phyloP scores from a whole-genome alignment of 495 filamentous ascomycete species.

The Neurospora sp. region DNA sequence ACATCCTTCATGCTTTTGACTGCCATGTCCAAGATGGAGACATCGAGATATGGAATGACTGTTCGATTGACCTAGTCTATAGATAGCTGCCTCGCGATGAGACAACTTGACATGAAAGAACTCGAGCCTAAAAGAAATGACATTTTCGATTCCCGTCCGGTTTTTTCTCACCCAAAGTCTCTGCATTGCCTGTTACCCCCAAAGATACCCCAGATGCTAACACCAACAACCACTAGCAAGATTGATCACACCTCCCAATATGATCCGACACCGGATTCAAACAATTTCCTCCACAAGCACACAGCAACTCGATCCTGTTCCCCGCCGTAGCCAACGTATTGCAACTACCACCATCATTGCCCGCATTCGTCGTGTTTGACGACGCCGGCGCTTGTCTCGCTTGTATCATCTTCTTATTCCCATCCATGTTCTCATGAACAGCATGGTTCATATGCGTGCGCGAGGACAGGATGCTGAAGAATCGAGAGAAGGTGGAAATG shows the following conservation, averaged over 20 bases:
- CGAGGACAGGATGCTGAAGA: background rate
- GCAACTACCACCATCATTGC: slow-evolving; percentile 2
- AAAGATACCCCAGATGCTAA: background rate
- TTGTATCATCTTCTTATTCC: background rate
- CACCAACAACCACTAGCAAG: slow-evolving; percentile 5
- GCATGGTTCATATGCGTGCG: background rate
- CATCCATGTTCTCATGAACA: background rate
- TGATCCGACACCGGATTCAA: slow-evolving; percentile 23
- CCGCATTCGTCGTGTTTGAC: background rate
- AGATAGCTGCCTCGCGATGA: background rate
- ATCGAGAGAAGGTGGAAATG: background rate
- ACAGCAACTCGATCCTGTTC: slow-evolving; percentile 27
- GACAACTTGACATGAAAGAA: background rate
- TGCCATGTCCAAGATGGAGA: too few species aligned
- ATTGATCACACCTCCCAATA: slow-evolving; percentile 20
- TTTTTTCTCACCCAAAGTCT: background rate
- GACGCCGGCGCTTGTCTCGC: background rate
- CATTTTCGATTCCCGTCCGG: background rate
- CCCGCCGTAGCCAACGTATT: slow-evolving; percentile 6
- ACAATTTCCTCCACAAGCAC: slow-evolving; percentile 28
- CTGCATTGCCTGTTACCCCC: background rate
- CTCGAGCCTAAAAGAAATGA: background rate
- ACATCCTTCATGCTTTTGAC: too few species aligned
- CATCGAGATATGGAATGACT: background rate
- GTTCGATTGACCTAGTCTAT: background rate